Conservation (phyloP, 805 yeast species). For the Suhomyces sp. region DNA sequence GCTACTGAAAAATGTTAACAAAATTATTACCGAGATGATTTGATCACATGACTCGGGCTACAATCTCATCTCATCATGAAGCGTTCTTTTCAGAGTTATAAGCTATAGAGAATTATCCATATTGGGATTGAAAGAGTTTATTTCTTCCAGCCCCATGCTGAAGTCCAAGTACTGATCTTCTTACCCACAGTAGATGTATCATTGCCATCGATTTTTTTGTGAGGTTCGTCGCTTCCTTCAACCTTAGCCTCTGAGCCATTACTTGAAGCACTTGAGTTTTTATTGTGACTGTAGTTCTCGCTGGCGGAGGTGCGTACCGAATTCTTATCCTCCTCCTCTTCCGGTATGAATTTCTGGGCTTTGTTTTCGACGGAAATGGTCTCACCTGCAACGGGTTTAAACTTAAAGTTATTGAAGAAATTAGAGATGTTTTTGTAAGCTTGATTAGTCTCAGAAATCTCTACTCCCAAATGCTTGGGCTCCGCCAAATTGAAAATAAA, state of each 20-base stretch:
- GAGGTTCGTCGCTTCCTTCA: conserved; percentile 1
- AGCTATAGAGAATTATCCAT: background rate
- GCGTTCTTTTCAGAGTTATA: background rate
- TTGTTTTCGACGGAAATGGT: conserved; percentile 4
- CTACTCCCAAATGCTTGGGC: conserved; percentile 37
- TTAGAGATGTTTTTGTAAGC: conserved; percentile 18
- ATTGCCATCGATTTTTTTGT: conserved; percentile 4
- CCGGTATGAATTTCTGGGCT: conserved; percentile 12
- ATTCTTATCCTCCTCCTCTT: background rate
- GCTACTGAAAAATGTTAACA: background rate
- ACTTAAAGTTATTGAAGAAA: conserved; percentile 19
- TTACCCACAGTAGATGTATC: background rate
- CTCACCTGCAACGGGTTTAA: conserved; percentile 10
- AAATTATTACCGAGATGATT: background rate
- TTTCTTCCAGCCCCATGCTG: conserved; percentile 17
- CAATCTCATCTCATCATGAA: background rate
- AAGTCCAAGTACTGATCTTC: conserved; percentile 8
- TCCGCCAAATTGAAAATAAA: conserved; percentile 42
- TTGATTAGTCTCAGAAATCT: conserved; percentile 12
- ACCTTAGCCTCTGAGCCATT: background rate
- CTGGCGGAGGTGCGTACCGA: background rate
- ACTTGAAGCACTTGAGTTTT: background rate
- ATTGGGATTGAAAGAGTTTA: background rate
- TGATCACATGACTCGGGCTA: conserved; percentile 3
- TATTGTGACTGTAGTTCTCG: background rate